Evolutionary conservation across 2,329 filamentous ascomycete species (phyloP), one percentile per base, ranked within the genome.

Genomic region (Aspergillus carbonarius): DNA sequence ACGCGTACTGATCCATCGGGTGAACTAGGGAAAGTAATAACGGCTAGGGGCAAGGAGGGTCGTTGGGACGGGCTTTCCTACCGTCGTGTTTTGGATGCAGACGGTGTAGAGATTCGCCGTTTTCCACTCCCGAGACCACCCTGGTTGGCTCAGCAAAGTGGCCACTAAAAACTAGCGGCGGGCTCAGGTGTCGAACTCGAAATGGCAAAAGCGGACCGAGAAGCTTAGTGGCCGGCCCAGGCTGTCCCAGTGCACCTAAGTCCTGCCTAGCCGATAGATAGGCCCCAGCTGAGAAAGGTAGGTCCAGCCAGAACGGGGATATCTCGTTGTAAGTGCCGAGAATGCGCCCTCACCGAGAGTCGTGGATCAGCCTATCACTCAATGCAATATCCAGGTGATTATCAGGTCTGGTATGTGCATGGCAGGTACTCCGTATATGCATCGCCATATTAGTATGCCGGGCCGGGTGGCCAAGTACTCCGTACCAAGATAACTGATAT

Each of bases 1-100:
- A 44, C 37, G 51, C 51, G 40, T 54, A 54, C 40, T 54, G 51
- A 54, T 54, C 51, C 50, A 39, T 53, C 50, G 35, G 50, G 15
- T 30, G 35, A 27, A 54, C 51, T 39, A 27, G 18, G 35, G 35
- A n/a, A 37, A 51, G 18, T 15, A 25, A 23, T n/a, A 30, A 18
- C 49, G 32, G 32, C 7, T 8, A 37, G 49, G 32, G 49, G 13
- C 15, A 25, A 12, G 35, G 35, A 6, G 35, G 20, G 49, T 25
- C n/a, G 30, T 40, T 40, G 37, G 23, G 23, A 39, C 15, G 32
- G 35, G n/a, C 20, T 25, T 18, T 17, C 44, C 44, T 48, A 30
- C 44, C 44, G 44, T 30, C 25, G 44, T 48, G 44, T 48, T 27
- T 48, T 17, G n/a, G 44, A 48, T 48, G 44, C 25, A 27, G 25